A percentile compares a stretch with the other conserved stretches of the same genome.
phyloP scores from a whole-genome alignment of 352 stramenopile genomes.

The Thraustochytrium striatum region DNA sequence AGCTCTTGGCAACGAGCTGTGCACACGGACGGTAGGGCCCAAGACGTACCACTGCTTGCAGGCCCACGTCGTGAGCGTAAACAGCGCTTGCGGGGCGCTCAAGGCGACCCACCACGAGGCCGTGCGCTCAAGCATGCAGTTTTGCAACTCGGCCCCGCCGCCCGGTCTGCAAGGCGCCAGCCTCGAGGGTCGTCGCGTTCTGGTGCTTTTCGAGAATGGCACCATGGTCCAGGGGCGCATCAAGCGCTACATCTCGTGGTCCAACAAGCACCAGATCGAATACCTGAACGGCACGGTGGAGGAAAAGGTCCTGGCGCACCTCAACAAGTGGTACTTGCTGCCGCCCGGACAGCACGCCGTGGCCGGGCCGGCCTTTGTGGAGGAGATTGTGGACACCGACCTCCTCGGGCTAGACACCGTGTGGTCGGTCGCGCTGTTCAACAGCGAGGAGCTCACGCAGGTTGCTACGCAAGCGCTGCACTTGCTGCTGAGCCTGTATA shows the following conservation, averaged over 20 bases:
- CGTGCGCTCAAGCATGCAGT: neutral
- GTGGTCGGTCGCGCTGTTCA: constrained; percentile 25
- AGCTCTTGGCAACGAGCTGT: neutral
- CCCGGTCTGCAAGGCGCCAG: constrained; percentile 9
- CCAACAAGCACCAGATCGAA: constrained; percentile 39
- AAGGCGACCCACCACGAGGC: constrained; percentile 13
- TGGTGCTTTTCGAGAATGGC: constrained; percentile 28
- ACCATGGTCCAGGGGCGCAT: constrained; percentile 19
- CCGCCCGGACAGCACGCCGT: constrained; percentile 7
- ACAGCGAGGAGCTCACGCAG: neutral
- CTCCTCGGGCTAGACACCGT: constrained; percentile 7
- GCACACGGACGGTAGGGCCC: neutral
- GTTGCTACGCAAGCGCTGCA: constrained; percentile 26
- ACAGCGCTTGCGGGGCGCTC: neutral
- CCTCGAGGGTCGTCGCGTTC: constrained; percentile 3
- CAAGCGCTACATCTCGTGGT: constrained; percentile 33
- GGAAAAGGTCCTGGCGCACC: constrained; percentile 20
- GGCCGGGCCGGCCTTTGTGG: constrained; percentile 9
- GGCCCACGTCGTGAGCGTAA: constrained; percentile 29
- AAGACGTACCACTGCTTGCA: constrained; percentile 44
- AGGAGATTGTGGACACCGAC: constrained; percentile 3
- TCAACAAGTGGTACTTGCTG: constrained; percentile 19
- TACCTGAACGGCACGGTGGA: constrained; percentile 32
- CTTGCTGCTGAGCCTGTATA: constrained; percentile 13
- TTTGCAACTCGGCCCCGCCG: neutral